phyloP scores from a whole-genome alignment of 257 asterid species.

The Cinchona pubescens region DNA sequence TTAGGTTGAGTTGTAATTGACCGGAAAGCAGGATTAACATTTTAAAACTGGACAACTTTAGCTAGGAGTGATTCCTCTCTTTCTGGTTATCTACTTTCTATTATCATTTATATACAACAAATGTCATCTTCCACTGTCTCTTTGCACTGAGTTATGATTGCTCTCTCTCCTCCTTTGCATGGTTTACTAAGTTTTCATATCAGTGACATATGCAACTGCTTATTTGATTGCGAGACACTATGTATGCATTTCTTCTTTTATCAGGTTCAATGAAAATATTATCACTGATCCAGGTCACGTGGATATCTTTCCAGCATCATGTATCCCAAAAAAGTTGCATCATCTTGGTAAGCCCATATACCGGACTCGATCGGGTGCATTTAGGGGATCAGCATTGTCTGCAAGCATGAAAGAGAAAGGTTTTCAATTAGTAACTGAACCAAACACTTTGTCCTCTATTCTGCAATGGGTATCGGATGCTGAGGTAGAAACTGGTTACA shows the following conservation, averaged over 20 bases:
- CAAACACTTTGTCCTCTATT: conserved; percentile 59
- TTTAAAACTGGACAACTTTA: background rate
- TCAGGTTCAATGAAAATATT: conserved; percentile 91
- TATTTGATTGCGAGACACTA: conserved; percentile 21
- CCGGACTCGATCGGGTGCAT: conserved; percentile 40
- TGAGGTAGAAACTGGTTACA: conserved; percentile 46
- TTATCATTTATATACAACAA: background rate
- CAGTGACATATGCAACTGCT: background rate
- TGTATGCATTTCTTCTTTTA: conserved; percentile 29
- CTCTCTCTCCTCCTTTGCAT: background rate
- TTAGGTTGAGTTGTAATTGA: background rate
- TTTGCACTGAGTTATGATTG: background rate
- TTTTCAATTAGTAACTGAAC: conserved; percentile 64
- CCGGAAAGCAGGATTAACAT: background rate
- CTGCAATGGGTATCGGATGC: conserved; percentile 75
- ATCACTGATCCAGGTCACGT: conserved; percentile 86
- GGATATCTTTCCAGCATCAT: conserved; percentile 92
- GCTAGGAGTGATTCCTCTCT: too few species aligned
- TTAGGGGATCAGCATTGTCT: conserved; percentile 34
- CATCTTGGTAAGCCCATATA: conserved; percentile 76
- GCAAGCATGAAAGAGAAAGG: conserved; percentile 58
- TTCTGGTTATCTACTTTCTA: background rate
- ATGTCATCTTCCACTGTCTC: background rate
- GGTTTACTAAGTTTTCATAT: background rate
- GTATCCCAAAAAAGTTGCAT: conserved; percentile 64